phyloP scores from a whole-genome alignment of 1,284 basidiomycete genomes.

The Heterobasidion irregulare region DNA sequence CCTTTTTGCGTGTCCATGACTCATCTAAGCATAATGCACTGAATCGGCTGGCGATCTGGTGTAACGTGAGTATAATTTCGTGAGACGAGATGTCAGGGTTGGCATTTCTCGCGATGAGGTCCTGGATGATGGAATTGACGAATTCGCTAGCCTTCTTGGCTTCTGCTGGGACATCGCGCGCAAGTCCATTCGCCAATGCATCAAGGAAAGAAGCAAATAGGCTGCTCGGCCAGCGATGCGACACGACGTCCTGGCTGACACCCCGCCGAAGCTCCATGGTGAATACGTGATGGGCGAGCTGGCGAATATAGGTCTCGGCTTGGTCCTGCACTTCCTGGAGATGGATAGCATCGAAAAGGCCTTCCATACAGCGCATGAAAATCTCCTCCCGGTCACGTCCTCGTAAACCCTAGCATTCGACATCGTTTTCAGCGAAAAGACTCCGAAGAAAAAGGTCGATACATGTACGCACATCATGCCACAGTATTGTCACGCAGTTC shows the following conservation, averaged over 20 bases:
- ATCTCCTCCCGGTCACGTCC: constrained; percentile 72
- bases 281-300: constrained; percentile 66
- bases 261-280: constrained; percentile 53
- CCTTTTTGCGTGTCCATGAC: constrained; percentile 80
- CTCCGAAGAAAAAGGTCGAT: too few relatives aligned
- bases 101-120: constrained; percentile 53
- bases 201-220: constrained; percentile 71
- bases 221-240: constrained; percentile 51
- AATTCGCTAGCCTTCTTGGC: constrained; percentile 52
- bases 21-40: constrained; percentile 84
- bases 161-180: constrained; percentile 55
- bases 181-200: constrained; percentile 63
- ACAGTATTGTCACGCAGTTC: constrained; percentile 61
- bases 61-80: constrained; percentile 59
- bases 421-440: too few relatives aligned
- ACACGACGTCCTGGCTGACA: constrained; percentile 41
- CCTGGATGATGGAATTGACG: constrained; percentile 54
- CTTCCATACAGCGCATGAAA: constrained; percentile 67
- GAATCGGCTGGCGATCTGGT: constrained; percentile 76
- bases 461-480: constrained; percentile 55
- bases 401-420: constrained; percentile 45
- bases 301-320: constrained; percentile 61
- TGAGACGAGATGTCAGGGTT: constrained; percentile 35
- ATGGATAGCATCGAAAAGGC: constrained; percentile 74
- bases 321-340: constrained; percentile 62